Conservation (phyloP, 1,284 basidiomycete genomes). For the Ganoderma multipileum region DNA sequence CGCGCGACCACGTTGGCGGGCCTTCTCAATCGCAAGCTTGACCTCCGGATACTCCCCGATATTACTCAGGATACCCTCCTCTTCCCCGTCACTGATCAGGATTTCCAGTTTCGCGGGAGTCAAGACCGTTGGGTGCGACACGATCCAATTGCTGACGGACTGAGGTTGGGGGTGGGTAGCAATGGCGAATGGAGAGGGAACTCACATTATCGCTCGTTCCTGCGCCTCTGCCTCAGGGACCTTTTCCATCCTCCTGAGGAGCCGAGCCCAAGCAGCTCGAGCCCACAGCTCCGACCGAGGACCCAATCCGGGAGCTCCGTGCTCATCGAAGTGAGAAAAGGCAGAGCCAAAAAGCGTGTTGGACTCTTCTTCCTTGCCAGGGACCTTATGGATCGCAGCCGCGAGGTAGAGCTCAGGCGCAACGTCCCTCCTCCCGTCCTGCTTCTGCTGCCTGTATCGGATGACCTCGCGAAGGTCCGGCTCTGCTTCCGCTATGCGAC, state of each 20-base stretch:
- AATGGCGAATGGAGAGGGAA: background rate
- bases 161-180: background rate
- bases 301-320: constrained; percentile 16
- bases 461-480: constrained; percentile 30
- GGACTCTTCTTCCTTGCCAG: constrained; percentile 25
- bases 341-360: constrained; percentile 20
- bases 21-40: constrained; percentile 17
- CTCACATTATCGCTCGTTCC: constrained; percentile 24
- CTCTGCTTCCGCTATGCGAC: constrained; percentile 32
- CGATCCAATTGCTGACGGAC: constrained; percentile 23
- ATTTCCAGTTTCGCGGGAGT: constrained; percentile 20
- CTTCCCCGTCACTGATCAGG: constrained; percentile 21
- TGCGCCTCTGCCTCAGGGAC: constrained; percentile 24
- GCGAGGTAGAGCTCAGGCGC: constrained; percentile 28
- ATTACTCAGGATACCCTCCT: constrained; percentile 22
- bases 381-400: constrained; percentile 23
- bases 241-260: constrained; percentile 21
- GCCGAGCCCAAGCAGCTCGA: constrained; percentile 27
- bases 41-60: constrained; percentile 26
- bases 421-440: constrained; percentile 23
- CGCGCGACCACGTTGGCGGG: constrained; percentile 2
- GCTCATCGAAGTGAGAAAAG: constrained; percentile 18
- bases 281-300: constrained; percentile 31
- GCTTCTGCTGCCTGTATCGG: constrained; percentile 21
- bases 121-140: constrained; percentile 25